Percentiles rank a stretch among this genome's conserved stretches.
phyloP scores from a whole-genome alignment of 2,329 filamentous ascomycete species.

The Aspergillus ruber region DNA sequence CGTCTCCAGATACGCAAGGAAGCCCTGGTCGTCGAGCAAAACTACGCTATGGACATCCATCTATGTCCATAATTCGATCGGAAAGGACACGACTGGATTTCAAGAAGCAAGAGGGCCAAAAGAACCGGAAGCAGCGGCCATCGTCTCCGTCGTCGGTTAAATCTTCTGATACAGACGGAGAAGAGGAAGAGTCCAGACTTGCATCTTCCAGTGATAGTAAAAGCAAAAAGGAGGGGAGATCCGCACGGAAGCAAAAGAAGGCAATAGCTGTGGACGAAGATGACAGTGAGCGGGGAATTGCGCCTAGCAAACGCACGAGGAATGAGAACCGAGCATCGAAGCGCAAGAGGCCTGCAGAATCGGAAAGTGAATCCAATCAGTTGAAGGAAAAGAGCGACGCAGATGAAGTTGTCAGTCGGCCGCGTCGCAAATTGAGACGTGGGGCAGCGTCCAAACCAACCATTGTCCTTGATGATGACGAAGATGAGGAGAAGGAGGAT shows the following conservation, averaged over 20 bases:
- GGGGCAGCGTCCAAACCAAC: slow-evolving; percentile 18
- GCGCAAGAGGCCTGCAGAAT: slow-evolving; percentile 11
- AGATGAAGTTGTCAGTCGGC: slow-evolving; percentile 18
- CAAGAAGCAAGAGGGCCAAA: slow-evolving; percentile 2
- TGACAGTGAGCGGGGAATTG: slow-evolving; percentile 12
- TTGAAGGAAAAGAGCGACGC: slow-evolving; percentile 20
- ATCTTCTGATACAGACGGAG: background rate
- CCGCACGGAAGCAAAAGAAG: background rate
- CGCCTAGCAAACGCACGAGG: slow-evolving; percentile 3
- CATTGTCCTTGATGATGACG: slow-evolving; percentile 21
- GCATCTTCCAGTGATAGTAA: background rate
- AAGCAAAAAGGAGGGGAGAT: background rate
- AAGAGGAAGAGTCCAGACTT: background rate
- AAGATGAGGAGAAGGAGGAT: slow-evolving; percentile 11
- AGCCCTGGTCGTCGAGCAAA: slow-evolving; percentile 22
- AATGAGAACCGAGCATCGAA: slow-evolving; percentile 4
- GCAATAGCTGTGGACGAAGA: slow-evolving; percentile 4
- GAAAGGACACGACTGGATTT: slow-evolving; percentile 6
- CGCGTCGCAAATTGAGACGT: slow-evolving; percentile 24
- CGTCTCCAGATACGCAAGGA: slow-evolving; percentile 17
- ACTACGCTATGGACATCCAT: slow-evolving; percentile 28
- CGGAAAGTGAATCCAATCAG: slow-evolving; percentile 3
- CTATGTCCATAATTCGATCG: slow-evolving; percentile 10
- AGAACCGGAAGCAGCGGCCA: slow-evolving; percentile 1
- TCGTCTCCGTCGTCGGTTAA: slow-evolving; percentile 3